Evolutionary conservation across 805 yeast species (phyloP), one percentile per base, ranked within the genome.

Genomic region (Trichomonascus vanleenenianus): DNA sequence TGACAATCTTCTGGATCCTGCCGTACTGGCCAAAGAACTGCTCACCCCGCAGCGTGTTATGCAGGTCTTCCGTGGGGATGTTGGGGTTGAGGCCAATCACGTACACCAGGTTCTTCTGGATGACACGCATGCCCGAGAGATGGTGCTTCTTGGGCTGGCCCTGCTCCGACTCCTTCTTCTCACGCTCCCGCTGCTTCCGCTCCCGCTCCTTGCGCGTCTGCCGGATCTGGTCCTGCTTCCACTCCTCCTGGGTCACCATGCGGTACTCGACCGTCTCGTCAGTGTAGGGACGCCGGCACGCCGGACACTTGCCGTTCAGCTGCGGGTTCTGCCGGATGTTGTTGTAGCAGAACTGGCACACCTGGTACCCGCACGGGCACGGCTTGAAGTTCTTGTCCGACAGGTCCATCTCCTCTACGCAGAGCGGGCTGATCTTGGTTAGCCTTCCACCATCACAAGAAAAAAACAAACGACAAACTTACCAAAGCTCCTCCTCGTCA

Each of bases 281-380:
- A 54, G 88, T 96, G 63, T 93, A 93, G 18, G 82, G 76, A 50
- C 98, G 73, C 61, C 99, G 84, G 66, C 99, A 93, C 1, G 95
- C 97, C 1, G 99, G 99, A 68, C 99, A 93, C 55, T 87, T 78
- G 2, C 97, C 97, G 62, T 89, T 89, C 51, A 91, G 70, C 62
- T 93, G 96, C 1, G 97, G 97, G 56, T 91, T 91, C 53, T 87
- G 93, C 53, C 96, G 77, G 58, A 93, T 93, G 63, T 89, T 91
- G 68, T 93, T 93, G 73, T 91, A 93, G 65, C 99, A 93, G 62
- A 93, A 93, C 72, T 91, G 97, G 65, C 99, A 93, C 48, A 93
- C 85, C 64, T 94, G 97, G 60, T 93, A 93, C 15, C 99, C 99
- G 70, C 99, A 93, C 1, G 97, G 97, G 71, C 99, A 93, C n/a